Evolutionary conservation across 1,284 basidiomycete species (phyloP).

Genomic region (Cutaneotrichosporon arboriforme): DNA sequence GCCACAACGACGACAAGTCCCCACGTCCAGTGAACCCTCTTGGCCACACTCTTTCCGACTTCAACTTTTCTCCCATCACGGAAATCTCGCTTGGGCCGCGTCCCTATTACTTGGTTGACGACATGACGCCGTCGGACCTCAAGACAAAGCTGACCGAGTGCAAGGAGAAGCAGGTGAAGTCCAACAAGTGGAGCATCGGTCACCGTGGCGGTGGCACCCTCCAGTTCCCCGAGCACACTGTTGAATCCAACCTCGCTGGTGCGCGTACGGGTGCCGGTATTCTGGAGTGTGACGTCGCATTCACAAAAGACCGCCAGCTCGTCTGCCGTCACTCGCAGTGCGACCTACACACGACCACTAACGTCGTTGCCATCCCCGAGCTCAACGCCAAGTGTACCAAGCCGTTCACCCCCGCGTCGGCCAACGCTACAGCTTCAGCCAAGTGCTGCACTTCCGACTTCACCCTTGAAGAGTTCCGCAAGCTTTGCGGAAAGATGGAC

Average conservation of each 20-base stretch:
- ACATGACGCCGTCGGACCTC: slow-evolving; percentile 16
- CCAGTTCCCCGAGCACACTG: slow-evolving; percentile 23
- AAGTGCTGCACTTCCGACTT: slow-evolving; percentile 23
- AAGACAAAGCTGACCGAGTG: slow-evolving; percentile 19
- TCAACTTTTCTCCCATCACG: slow-evolving; percentile 6
- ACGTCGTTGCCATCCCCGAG: slow-evolving; percentile 16
- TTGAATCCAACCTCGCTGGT: slow-evolving; percentile 16
- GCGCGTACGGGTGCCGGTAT: slow-evolving; percentile 22
- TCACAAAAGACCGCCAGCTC: slow-evolving; percentile 21
- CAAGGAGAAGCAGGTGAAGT: not conserved
- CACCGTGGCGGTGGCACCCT: slow-evolving; percentile 22
- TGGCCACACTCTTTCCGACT: not conserved
- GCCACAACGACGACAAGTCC: not conserved
- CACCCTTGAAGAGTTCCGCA: slow-evolving; percentile 18
- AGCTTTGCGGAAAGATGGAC: slow-evolving; percentile 22
- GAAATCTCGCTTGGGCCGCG: slow-evolving; percentile 19
- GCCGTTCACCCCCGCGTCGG: slow-evolving; percentile 16
- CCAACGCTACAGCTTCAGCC: slow-evolving; percentile 8
- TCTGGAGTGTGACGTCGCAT: slow-evolving; percentile 23
- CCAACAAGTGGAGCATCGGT: slow-evolving; percentile 9
- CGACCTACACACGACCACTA: slow-evolving; percentile 23
- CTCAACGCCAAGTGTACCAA: slow-evolving; percentile 16
- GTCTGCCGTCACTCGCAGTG: slow-evolving; percentile 23
- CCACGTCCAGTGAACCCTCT: not conserved
- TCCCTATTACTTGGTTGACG: slow-evolving; percentile 21